Conservation (phyloP, 129 eudicot genomes). For the Lonicera japonica region DNA sequence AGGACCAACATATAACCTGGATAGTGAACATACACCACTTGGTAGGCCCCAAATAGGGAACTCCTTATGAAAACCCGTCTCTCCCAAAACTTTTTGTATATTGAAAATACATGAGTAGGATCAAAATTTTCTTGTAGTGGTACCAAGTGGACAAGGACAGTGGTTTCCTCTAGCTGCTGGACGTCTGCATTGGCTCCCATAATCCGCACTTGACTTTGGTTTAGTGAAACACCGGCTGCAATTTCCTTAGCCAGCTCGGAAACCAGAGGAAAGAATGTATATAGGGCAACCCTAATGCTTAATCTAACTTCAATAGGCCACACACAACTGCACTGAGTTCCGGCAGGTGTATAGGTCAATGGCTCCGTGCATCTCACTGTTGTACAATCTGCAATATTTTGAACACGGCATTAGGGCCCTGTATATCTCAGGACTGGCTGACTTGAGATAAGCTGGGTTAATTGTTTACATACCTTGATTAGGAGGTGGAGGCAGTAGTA, state of each 20-base stretch:
- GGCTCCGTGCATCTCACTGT: conserved; percentile 73
- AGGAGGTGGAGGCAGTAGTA: conserved; percentile 89
- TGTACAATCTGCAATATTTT: conserved; percentile 56
- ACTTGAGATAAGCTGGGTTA: no score
- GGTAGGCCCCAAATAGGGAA: conserved; percentile 59
- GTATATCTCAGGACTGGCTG: no score
- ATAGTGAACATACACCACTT: conserved; percentile 65
- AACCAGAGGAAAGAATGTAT: conserved; percentile 80
- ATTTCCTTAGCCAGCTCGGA: conserved; percentile 71
- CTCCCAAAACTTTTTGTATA: conserved; percentile 74
- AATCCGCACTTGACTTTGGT: conserved; percentile 78
- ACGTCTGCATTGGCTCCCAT: conserved; percentile 91
- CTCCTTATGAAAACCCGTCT: conserved; percentile 41
- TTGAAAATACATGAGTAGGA: conserved; percentile 39
- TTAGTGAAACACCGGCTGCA: conserved; percentile 46
- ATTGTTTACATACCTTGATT: conserved; percentile 59
- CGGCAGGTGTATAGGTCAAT: conserved; percentile 69
- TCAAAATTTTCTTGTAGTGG: conserved; percentile 48
- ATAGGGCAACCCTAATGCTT: conserved; percentile 50
- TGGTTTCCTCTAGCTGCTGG: conserved; percentile 68
- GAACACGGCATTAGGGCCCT: background rate
- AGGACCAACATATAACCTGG: no score
- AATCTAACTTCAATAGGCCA: conserved; percentile 77
- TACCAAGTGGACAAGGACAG: conserved; percentile 67
- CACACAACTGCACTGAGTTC: conserved; percentile 85